Evolutionary conservation across 805 yeast species (phyloP).

Genomic region (Hanseniaspora occidentalis): DNA sequence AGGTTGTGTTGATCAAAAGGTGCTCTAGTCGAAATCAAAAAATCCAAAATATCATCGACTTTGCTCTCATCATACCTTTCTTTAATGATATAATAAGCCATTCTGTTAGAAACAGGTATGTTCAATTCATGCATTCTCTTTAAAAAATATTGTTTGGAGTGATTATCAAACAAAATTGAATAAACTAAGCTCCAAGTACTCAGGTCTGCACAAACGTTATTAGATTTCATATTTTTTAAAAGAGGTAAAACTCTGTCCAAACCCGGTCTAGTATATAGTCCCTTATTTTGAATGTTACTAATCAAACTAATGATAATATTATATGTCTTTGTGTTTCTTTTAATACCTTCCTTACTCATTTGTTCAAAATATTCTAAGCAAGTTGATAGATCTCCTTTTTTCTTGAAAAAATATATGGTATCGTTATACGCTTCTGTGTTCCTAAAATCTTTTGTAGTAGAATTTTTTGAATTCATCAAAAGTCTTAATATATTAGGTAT

Average conservation of each 20-base stretch:
- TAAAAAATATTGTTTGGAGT: constrained; percentile 22
- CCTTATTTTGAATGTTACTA: constrained; percentile 17
- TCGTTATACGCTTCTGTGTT: constrained; percentile 26
- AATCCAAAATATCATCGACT: constrained; percentile 14
- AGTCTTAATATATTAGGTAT: constrained; percentile 27
- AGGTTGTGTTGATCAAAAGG: constrained; percentile 17
- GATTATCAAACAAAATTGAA: constrained; percentile 22
- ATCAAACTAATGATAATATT: constrained; percentile 26
- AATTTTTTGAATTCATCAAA: constrained; percentile 29
- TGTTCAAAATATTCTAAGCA: constrained; percentile 29
- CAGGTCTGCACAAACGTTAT: constrained; percentile 22
- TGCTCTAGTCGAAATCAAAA: constrained; percentile 16
- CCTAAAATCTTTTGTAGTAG: constrained; percentile 21
- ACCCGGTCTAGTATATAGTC: constrained; percentile 18
- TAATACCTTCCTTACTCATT: constrained; percentile 25
- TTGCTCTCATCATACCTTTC: constrained; percentile 11
- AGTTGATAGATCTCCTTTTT: constrained; percentile 28
- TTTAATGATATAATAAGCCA: constrained; percentile 18
- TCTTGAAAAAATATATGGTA: constrained; percentile 27
- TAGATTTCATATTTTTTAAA: constrained; percentile 22
- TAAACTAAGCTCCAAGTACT: constrained; percentile 28
- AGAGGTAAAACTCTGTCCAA: constrained; percentile 19
- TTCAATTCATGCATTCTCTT: constrained; percentile 21
- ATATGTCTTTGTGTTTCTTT: constrained; percentile 28
- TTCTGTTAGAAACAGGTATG: constrained; percentile 22